These are phyloP conservation scores for Phytopythium oedochilum DNA, from an alignment of 352 stramenopile species.

Conservation along the genomic window DNA sequence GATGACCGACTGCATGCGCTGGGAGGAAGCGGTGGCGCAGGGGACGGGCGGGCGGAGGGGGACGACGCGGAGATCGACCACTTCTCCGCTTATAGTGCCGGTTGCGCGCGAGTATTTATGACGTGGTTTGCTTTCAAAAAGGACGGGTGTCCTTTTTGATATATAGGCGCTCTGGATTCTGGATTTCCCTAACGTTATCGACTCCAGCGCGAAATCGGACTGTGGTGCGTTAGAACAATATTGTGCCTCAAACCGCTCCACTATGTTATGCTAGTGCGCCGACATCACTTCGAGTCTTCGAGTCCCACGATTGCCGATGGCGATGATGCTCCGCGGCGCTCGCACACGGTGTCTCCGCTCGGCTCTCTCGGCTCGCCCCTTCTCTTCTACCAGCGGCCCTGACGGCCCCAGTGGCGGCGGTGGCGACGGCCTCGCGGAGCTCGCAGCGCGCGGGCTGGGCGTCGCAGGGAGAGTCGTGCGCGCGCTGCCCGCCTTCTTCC, in stretches of 20 bases:
- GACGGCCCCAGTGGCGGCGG: no score
- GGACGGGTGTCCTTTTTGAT: no score
- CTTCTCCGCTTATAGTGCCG: not conserved
- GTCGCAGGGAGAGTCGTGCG: conserved; percentile 8
- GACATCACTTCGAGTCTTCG: no score
- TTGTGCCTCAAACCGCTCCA: no score
- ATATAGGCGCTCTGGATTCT: no score
- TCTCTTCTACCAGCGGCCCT: not conserved
- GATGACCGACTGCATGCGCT: conserved; percentile 60
- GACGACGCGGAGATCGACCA: no score
- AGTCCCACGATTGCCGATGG: not conserved
- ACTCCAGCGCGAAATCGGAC: no score
- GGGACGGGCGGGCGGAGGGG: not conserved
- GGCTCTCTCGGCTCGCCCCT: no score
- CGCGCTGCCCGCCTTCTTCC: conserved; percentile 19
- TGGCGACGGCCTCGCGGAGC: not conserved
- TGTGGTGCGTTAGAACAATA: no score
- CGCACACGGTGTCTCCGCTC: not conserved
- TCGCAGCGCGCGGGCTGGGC: conserved; percentile 12
- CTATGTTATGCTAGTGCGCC: no score
- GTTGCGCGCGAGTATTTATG: not conserved
- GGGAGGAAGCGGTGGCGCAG: not conserved
- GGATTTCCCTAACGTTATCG: no score
- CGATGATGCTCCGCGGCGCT: not conserved
- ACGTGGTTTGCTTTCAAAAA: not conserved